These are phyloP conservation scores for Diaporthe aspalathi DNA, from an alignment of 2,329 filamentous ascomycete genomes.

Conservation along the genomic window DNA sequence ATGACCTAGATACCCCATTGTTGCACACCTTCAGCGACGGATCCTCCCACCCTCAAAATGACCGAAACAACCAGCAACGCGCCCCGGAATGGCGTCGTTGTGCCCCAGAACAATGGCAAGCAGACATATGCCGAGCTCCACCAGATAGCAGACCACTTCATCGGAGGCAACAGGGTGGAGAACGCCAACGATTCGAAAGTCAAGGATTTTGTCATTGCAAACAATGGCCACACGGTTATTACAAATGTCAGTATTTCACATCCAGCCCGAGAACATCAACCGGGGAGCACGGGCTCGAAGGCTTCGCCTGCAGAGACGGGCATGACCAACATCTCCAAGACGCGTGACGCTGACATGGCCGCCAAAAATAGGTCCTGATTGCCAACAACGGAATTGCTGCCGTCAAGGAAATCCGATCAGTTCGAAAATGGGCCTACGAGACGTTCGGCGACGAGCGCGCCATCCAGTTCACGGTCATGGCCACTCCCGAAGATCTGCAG, in stretches of 20 bases:
- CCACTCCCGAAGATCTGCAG: slow-evolving; percentile 95
- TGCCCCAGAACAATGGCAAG: slow-evolving; percentile 67
- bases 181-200: slow-evolving; percentile 86
- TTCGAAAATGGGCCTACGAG: slow-evolving; percentile 99
- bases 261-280: neutral
- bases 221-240: slow-evolving; percentile 97
- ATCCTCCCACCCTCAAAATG: slow-evolving; percentile 53
- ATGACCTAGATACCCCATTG: slow-evolving; percentile 42
- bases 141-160: slow-evolving; percentile 91
- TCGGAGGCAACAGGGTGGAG: slow-evolving; percentile 89
- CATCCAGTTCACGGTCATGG: slow-evolving; percentile 99
- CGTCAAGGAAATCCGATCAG: slow-evolving; percentile 98
- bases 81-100: slow-evolving; percentile 57
- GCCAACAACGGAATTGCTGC: slow-evolving; percentile 99
- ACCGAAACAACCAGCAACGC: slow-evolving; percentile 56
- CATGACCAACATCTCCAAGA: neutral
- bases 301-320: neutral
- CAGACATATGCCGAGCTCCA: slow-evolving; percentile 82
- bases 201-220: slow-evolving; percentile 92
- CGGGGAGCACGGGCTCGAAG: neutral
- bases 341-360: neutral
- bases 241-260: slow-evolving; percentile 80
- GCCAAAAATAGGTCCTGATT: slow-evolving; percentile 81
- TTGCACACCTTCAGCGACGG: slow-evolving; percentile 24
- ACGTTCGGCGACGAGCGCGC: slow-evolving; percentile 98